These are phyloP conservation scores for Malbranchea cinnamomea DNA, from an alignment of 2,329 filamentous ascomycete species.

Conservation along the genomic window DNA sequence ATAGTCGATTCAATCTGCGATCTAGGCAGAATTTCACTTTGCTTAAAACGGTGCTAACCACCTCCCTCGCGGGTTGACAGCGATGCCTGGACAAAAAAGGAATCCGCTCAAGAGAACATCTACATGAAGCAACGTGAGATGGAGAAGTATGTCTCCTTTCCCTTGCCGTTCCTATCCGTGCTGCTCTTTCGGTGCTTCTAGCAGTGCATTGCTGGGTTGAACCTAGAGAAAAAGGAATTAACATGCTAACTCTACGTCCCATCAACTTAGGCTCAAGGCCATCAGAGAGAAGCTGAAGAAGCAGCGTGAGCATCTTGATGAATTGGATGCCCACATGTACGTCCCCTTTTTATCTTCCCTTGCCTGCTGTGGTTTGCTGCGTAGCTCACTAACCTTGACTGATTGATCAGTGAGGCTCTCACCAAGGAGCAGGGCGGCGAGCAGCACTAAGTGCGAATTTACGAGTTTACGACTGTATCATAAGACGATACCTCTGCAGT, in stretches of 20 bases:
- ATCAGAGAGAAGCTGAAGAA: constrained; percentile 55
- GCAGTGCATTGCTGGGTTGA: too few species aligned
- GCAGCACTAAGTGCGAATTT: constrained; percentile 28
- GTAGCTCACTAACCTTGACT: neutral
- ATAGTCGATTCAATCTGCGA: neutral
- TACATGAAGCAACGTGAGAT: constrained; percentile 78
- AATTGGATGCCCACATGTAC: constrained; percentile 77
- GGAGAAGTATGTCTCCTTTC: constrained; percentile 49
- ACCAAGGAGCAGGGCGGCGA: constrained; percentile 59
- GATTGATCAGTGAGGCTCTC: constrained; percentile 52
- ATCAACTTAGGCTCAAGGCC: constrained; percentile 53
- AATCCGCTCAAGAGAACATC: constrained; percentile 71
- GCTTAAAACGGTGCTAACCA: neutral
- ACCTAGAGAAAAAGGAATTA: too few species aligned
- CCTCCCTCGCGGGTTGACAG: constrained; percentile 30
- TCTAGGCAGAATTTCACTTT: neutral
- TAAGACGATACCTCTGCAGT: too few species aligned
- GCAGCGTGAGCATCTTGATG: constrained; percentile 70
- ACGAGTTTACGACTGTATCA: too few species aligned
- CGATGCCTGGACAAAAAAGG: constrained; percentile 84
- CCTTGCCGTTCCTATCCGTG: neutral
- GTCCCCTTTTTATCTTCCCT: constrained; percentile 18
- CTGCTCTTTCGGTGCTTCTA: too few species aligned
- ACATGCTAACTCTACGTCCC: too few species aligned
- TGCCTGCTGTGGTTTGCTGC: neutral